Evolutionary conservation across 2,329 filamentous ascomycete species (phyloP), one percentile per base, ranked within the genome.

Genomic region (Ceratocystis eucalypticola): DNA sequence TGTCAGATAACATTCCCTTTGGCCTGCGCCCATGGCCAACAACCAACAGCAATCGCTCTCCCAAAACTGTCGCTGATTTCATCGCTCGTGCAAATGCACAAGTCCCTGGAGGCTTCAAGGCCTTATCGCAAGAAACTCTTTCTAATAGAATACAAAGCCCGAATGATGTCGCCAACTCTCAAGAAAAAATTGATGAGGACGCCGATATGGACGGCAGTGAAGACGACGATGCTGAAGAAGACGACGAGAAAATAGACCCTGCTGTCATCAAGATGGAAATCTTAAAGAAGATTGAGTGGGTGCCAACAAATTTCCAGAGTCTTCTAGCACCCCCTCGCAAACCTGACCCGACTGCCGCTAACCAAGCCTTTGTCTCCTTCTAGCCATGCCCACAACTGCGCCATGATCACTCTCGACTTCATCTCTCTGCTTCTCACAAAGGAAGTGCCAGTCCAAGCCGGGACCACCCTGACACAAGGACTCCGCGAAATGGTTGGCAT

Each of bases 391-490:
- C 79, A 83, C 66, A 83, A 87, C 70, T 82, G 84, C 65, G 81
- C 86, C 50, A 80, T 88, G 72, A 80, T 89, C 68, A 85, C 87
- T 5, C 84, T 95, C 71, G 90, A 96, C 74, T 89, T 92, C 71
- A 77, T 96, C 66, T 96, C 91, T 37, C 82, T 96, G 5, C 80
- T 96, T 0, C 80, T 94, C 17, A 90, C 89, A n/a, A 92, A 91
- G 74, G 84, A 94, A 72, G 80, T 80, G n/a, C 88, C 89, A 0
- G 83, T 82, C 7, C 84, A 87, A 69, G 89, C 87, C 4, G 80
- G 85, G 70, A 75, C 79, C 61, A 89, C 89, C 3, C 82, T 96
- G 69, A 91, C 88, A 0, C 81, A 84, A 15, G 80, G 79, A 22
- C 78, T 96, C 22, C 88, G 88, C 71, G 81, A 89, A 8, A 79